Evolutionary conservation across 1,139 yeast species (phyloP), one percentile per base, ranked within the genome.

Genomic region (Yamadazyma oceani): DNA sequence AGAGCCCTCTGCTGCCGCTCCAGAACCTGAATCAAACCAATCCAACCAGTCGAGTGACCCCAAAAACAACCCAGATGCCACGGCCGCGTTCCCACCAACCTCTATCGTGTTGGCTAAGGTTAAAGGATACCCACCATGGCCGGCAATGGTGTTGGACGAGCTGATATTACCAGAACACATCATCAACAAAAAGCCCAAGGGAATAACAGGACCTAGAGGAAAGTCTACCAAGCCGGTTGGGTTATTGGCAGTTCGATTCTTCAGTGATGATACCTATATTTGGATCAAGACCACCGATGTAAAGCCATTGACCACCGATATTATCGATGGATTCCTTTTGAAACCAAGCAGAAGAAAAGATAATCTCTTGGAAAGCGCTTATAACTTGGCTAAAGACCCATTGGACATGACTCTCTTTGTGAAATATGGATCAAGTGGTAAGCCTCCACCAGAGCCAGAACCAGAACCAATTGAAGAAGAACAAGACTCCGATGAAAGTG

Each of bases 91-190:
- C 31, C 19, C 31, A 15, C 64, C 66, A 9, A 55, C 43, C n/a
- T 44, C 69, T 19, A 60, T 82, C 3, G 89, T 84, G 0, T 66
- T 84, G 27, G 88, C 89, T 5, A 84, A 84, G 55, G 81, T 84
- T 23, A 84, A 83, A 52, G 89, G 90, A 5, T 84, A 80, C 53
- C 85, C 90, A 6, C 81, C 86, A 32, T 84, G 92, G 92, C 92
- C 92, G 0, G 87, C 88, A 3, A 79, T 83, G 77, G 78, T 84
- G 2, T 69, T 84, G n/a, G 83, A 82, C 2, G 72, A 66, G 38
- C 65, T 69, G 17, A 53, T 75, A 5, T 63, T 84, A 9, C 90
- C 92, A 1, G 71, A 64, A 9, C 65, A 73, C 46, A 73, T 84
- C 21, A 45, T 61, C 30, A 55, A 59, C 25, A 70, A 69, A 42